These are phyloP conservation scores for Mytilinidion resinicola DNA, from an alignment of 495 filamentous ascomycete genomes.

Conservation along the genomic window DNA sequence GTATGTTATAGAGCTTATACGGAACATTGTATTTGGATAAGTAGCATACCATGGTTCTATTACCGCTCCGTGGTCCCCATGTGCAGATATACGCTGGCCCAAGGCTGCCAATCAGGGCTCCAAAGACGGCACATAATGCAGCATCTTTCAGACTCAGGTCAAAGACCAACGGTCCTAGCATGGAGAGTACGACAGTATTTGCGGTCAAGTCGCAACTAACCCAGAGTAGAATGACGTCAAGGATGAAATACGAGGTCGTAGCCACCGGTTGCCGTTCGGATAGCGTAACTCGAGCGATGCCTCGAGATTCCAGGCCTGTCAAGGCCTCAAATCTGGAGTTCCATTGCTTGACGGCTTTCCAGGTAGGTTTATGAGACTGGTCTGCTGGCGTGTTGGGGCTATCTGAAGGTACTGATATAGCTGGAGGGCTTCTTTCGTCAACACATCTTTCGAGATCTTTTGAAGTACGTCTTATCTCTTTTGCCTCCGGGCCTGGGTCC, in stretches of 20 bases:
- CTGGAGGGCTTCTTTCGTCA: no score
- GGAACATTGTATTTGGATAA: background rate
- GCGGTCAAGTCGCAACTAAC: slow-evolving; percentile 12
- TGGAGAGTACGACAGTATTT: slow-evolving; percentile 10
- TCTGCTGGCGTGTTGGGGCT: no score
- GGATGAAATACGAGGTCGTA: background rate
- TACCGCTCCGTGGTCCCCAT: slow-evolving; percentile 14
- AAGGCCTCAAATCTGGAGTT: slow-evolving; percentile 13
- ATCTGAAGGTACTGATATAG: no score
- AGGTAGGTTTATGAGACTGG: background rate
- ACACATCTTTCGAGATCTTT: no score
- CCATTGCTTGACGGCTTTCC: slow-evolving; percentile 4
- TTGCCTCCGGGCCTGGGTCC: no score
- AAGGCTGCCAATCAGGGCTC: slow-evolving; percentile 2
- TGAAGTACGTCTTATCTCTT: no score
- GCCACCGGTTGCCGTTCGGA: slow-evolving; percentile 5
- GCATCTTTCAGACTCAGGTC: slow-evolving; percentile 16
- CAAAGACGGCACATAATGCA: slow-evolving; percentile 10
- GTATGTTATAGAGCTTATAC: background rate
- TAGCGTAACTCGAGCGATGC: slow-evolving; percentile 10
- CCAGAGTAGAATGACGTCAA: slow-evolving; percentile 19
- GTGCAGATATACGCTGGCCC: slow-evolving; percentile 15
- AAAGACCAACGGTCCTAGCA: slow-evolving; percentile 14
- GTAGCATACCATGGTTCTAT: slow-evolving; percentile 20
- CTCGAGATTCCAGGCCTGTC: slow-evolving; percentile 11